Conservation (phyloP, 2,329 filamentous ascomycete genomes). For the Lecanicillium sp. region DNA sequence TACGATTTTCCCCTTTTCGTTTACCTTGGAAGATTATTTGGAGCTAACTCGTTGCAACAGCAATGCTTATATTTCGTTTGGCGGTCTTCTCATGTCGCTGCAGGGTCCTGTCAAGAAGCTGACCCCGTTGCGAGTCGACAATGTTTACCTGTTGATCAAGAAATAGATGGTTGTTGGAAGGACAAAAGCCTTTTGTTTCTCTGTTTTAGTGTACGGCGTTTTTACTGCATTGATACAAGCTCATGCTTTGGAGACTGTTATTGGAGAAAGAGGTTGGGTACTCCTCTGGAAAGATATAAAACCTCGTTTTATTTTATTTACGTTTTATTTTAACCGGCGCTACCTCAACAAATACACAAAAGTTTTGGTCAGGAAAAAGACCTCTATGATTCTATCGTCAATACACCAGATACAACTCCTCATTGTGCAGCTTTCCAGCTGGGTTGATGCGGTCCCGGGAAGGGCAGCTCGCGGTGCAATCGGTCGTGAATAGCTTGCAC, state of each 20-base stretch:
- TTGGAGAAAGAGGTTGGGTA: too few relatives aligned
- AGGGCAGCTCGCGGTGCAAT: slow-evolving; percentile 72
- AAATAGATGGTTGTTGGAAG: slow-evolving; percentile 49
- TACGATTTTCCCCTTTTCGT: slow-evolving; percentile 26
- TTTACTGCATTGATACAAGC: not conserved
- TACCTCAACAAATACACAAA: too few relatives aligned
- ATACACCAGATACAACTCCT: not conserved
- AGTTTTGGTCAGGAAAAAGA: too few relatives aligned
- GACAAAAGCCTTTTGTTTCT: slow-evolving; percentile 11
- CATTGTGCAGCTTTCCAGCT: slow-evolving; percentile 16
- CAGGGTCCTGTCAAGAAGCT: slow-evolving; percentile 96
- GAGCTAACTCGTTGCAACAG: slow-evolving; percentile 41
- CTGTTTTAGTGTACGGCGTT: slow-evolving; percentile 6
- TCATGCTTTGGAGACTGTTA: too few relatives aligned
- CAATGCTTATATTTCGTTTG: slow-evolving; percentile 91
- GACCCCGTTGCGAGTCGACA: slow-evolving; percentile 82
- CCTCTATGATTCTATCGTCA: too few relatives aligned
- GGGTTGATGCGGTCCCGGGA: slow-evolving; percentile 57
- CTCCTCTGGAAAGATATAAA: not conserved
- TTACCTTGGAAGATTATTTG: slow-evolving; percentile 10
- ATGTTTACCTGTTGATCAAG: slow-evolving; percentile 89
- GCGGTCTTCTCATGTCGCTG: slow-evolving; percentile 80
- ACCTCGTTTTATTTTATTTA: too few relatives aligned
- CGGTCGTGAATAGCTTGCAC: slow-evolving; percentile 67
- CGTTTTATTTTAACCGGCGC: not conserved